Evolutionary conservation across 768 basidiomycete species (phyloP).

Genomic region (Suillus alpinus): DNA sequence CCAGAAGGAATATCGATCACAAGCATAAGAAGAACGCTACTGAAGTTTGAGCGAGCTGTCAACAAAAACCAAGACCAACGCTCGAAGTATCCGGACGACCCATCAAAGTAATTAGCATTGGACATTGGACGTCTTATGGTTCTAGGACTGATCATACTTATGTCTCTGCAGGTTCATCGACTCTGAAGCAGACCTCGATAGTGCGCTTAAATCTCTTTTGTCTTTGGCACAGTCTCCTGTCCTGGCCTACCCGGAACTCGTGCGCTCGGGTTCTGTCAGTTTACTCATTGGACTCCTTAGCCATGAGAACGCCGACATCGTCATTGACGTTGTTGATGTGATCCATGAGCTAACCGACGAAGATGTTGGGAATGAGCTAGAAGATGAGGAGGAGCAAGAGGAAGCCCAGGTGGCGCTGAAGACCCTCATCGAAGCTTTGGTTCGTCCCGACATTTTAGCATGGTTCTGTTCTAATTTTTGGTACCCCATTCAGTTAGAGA

Average conservation of each 20-base stretch:
- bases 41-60: conserved; percentile 82
- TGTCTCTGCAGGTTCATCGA: conserved; percentile 81
- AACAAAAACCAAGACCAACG: conserved; percentile 96
- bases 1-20: conserved; percentile 66
- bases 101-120: conserved; percentile 64
- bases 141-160: conserved; percentile 5
- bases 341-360: conserved; percentile 96
- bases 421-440: conserved; percentile 71
- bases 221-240: conserved; percentile 83
- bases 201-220: conserved; percentile 81
- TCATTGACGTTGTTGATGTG: conserved; percentile 91
- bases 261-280: conserved; percentile 67
- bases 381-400: conserved; percentile 62
- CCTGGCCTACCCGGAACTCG: conserved; percentile 86
- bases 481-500: conserved; percentile 56
- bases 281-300: conserved; percentile 82
- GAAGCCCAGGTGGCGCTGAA: conserved; percentile 66
- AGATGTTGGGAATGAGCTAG: conserved; percentile 80
- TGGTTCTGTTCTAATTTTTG: conserved; percentile 2
- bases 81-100: conserved; percentile 92
- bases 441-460: conserved; percentile 37
- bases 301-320: conserved; percentile 96
- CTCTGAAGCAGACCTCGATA: conserved; percentile 93
- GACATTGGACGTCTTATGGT: not conserved
- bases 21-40: conserved; percentile 67